Percentiles rank a stretch among this genome's conserved stretches.
Conservation (phyloP, 164 flowering plant genomes). For the Sextonia rubra region DNA sequence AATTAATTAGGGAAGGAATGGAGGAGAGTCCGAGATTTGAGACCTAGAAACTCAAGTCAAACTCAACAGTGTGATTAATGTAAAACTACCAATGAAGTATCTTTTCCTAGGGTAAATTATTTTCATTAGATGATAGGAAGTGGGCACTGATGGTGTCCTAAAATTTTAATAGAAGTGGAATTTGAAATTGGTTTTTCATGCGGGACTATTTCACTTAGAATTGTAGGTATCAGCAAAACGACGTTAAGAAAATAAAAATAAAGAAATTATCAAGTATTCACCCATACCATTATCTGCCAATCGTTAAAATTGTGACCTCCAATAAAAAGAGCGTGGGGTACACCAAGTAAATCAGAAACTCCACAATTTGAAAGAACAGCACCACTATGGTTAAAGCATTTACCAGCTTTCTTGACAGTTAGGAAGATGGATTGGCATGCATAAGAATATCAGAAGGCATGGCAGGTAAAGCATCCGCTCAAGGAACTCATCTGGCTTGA, state of each 20-base stretch:
- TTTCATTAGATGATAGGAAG: too few species aligned
- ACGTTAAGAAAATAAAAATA: neutral
- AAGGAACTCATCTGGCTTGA: slow-evolving; percentile 57
- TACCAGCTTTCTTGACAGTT: neutral
- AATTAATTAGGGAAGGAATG: neutral
- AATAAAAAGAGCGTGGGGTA: neutral
- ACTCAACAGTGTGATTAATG: too few species aligned
- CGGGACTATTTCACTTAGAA: neutral
- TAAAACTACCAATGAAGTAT: too few species aligned
- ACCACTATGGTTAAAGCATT: neutral
- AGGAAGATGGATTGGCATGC: neutral
- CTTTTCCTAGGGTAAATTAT: too few species aligned
- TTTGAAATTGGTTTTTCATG: neutral
- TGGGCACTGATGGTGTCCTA: too few species aligned
- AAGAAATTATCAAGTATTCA: neutral
- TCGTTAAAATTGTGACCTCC: neutral
- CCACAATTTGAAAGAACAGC: neutral
- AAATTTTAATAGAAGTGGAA: too few species aligned
- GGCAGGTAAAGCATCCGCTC: slow-evolving; percentile 88
- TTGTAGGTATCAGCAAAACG: neutral
- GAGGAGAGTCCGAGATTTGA: neutral
- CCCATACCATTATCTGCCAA: neutral
- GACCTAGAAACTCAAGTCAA: neutral
- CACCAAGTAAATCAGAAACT: neutral
- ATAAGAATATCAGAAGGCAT: slow-evolving; percentile 2